phyloP scores from a whole-genome alignment of 1,284 basidiomycete species.

The Cerioporus squamosus region DNA sequence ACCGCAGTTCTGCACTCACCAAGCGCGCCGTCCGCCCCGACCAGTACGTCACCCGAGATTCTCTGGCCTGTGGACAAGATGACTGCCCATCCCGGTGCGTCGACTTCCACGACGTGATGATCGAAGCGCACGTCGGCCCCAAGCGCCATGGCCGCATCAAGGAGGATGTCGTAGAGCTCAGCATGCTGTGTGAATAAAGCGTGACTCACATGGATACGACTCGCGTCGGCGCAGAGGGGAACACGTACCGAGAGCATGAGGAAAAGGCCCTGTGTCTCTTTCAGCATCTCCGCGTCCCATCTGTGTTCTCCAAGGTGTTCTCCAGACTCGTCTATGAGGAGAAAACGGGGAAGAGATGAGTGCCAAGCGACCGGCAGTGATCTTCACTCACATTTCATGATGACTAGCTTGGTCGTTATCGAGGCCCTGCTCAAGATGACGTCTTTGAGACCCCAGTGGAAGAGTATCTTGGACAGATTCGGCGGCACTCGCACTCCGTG shows the following conservation, averaged over 20 bases:
- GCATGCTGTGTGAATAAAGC: slow-evolving; percentile 39
- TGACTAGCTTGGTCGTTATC: slow-evolving; percentile 42
- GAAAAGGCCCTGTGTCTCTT: slow-evolving; percentile 59
- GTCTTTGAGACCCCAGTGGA: slow-evolving; percentile 57
- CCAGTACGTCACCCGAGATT: slow-evolving; percentile 57
- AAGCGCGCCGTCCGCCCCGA: slow-evolving; percentile 65
- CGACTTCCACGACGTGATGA: slow-evolving; percentile 25
- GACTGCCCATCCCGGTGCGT: slow-evolving; percentile 35
- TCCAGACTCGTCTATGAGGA: slow-evolving; percentile 43
- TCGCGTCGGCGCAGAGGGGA: not conserved
- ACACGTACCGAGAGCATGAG: slow-evolving; percentile 50
- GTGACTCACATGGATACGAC: too few relatives aligned
- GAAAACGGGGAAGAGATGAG: too few relatives aligned
- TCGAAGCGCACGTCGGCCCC: slow-evolving; percentile 28
- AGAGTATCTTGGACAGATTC: slow-evolving; percentile 59
- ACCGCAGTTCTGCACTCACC: slow-evolving; percentile 32
- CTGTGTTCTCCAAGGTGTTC: slow-evolving; percentile 52
- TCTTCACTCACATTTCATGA: slow-evolving; percentile 40
- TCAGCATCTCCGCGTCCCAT: slow-evolving; percentile 58
- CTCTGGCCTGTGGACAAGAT: slow-evolving; percentile 49
- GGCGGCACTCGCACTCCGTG: slow-evolving; percentile 56
- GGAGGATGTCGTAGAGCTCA: slow-evolving; percentile 40
- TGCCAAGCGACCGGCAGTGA: not conserved
- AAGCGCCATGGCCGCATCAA: slow-evolving; percentile 46
- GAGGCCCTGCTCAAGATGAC: slow-evolving; percentile 40